Evolutionary conservation across 768 basidiomycete genomes (phyloP).

Genomic region (Epithele typhae): DNA sequence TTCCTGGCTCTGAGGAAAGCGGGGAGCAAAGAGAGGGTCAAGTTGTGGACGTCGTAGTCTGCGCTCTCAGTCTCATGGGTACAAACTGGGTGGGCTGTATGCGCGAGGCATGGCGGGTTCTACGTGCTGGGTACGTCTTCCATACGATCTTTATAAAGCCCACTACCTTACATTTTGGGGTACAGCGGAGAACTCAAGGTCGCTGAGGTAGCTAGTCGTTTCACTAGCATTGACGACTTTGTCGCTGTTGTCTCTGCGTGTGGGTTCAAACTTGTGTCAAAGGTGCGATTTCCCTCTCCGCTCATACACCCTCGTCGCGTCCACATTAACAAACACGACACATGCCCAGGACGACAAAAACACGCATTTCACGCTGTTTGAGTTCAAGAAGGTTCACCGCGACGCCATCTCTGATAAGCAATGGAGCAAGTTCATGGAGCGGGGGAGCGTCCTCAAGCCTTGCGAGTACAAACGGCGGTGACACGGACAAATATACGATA

Average conservation of each 20-base stretch:
- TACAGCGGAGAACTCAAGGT: slow-evolving; percentile 76
- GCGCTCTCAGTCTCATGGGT: slow-evolving; percentile 94
- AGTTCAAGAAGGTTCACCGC: slow-evolving; percentile 62
- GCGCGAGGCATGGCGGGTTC: slow-evolving; percentile 83
- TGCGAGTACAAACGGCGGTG: slow-evolving; percentile 91
- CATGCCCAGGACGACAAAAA: slow-evolving; percentile 76
- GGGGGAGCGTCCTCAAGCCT: slow-evolving; percentile 65
- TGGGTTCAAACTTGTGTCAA: slow-evolving; percentile 69
- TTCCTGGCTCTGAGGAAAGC: slow-evolving; percentile 68
- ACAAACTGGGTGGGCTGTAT: slow-evolving; percentile 94
- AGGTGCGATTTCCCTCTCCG: slow-evolving; percentile 39
- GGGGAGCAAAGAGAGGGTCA: slow-evolving; percentile 51
- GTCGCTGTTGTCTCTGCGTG: slow-evolving; percentile 54
- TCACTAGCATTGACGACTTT: slow-evolving; percentile 66
- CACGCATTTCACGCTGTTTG: slow-evolving; percentile 82
- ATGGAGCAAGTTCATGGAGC: slow-evolving; percentile 52
- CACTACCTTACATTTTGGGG: slow-evolving; percentile 10
- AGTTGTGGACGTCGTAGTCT: slow-evolving; percentile 87
- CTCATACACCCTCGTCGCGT: no score
- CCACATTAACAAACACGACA: no score
- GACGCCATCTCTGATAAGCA: slow-evolving; percentile 47
- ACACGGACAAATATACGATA: no score
- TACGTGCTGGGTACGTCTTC: slow-evolving; percentile 66
- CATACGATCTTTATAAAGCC: slow-evolving; percentile 1
- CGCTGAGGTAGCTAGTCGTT: slow-evolving; percentile 87